phyloP scores from a whole-genome alignment of 75 land plant genomes.

The Cupressus sempervirens region DNA sequence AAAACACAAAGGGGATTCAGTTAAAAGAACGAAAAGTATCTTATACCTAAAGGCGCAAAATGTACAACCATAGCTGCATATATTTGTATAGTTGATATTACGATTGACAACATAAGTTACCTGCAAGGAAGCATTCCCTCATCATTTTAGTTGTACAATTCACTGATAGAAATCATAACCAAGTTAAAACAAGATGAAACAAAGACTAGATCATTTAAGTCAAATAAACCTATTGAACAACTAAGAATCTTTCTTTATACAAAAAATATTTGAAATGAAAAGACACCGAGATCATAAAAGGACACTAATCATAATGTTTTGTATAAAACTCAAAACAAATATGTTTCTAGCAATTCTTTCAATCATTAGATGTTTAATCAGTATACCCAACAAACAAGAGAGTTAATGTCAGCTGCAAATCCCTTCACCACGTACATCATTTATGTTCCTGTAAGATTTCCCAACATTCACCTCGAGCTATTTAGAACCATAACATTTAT shows the following conservation, averaged over 20 bases:
- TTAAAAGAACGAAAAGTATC: neutral
- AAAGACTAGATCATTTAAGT: neutral
- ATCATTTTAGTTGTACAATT: neutral
- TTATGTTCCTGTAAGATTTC: neutral
- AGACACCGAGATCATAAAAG: neutral
- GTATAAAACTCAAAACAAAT: neutral
- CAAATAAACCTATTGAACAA: neutral
- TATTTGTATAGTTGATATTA: constrained; percentile 39
- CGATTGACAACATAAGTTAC: constrained; percentile 42
- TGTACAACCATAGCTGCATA: constrained; percentile 33
- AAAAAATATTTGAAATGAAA: neutral
- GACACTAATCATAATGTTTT: too few relatives aligned
- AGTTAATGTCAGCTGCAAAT: neutral
- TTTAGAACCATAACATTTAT: neutral
- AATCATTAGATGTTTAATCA: neutral
- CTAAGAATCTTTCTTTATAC: neutral
- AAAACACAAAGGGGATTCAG: neutral
- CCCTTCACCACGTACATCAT: neutral
- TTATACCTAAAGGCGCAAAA: constrained; percentile 38
- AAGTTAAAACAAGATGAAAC: neutral
- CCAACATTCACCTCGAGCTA: neutral
- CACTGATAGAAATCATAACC: neutral
- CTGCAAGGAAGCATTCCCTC: constrained; percentile 12
- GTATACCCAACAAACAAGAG: neutral
- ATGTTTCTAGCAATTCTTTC: neutral